Conservation (phyloP, 257 asterid species). For the Petunia axillaris region DNA sequence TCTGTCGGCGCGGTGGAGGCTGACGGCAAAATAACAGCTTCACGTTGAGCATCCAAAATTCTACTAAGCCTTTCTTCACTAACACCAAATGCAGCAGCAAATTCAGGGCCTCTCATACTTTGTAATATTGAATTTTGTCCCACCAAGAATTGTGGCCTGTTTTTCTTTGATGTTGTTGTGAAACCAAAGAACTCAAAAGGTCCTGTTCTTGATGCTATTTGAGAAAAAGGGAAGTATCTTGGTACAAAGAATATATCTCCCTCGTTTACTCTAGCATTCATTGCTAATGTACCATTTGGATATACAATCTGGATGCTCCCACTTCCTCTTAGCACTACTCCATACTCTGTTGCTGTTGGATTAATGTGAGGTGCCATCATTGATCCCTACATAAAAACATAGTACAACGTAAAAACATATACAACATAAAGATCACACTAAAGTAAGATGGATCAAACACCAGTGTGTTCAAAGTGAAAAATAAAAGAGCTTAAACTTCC, state of each 20-base stretch:
- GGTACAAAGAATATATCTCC: conserved; percentile 90
- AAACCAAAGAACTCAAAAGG: conserved; percentile 91
- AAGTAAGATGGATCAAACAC: too few relatives aligned
- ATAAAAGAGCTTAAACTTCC: too few relatives aligned
- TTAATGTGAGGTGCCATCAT: conserved; percentile 97
- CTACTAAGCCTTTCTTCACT: conserved; percentile 48
- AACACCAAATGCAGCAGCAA: conserved; percentile 76
- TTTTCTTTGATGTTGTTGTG: conserved; percentile 66
- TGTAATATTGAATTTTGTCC: conserved; percentile 66
- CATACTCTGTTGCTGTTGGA: conserved; percentile 77
- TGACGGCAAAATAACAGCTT: conserved; percentile 57
- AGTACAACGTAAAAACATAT: not conserved
- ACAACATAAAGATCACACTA: too few relatives aligned
- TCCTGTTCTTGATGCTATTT: conserved; percentile 74
- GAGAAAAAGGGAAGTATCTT: conserved; percentile 84
- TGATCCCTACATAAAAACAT: conserved; percentile 59
- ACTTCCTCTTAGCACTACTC: conserved; percentile 60
- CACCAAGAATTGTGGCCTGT: conserved; percentile 78
- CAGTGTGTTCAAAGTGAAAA: too few relatives aligned
- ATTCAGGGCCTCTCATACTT: conserved; percentile 59
- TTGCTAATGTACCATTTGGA: conserved; percentile 84
- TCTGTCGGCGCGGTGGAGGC: conserved; percentile 52
- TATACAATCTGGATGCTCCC: conserved; percentile 67
- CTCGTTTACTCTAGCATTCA: conserved; percentile 66
- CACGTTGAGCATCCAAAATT: conserved; percentile 56